A percentile compares a stretch with the other conserved stretches of the same genome.
These are phyloP conservation scores for Hypoxylon sp. DNA, from an alignment of 2,329 filamentous ascomycete species.

Conservation along the genomic window DNA sequence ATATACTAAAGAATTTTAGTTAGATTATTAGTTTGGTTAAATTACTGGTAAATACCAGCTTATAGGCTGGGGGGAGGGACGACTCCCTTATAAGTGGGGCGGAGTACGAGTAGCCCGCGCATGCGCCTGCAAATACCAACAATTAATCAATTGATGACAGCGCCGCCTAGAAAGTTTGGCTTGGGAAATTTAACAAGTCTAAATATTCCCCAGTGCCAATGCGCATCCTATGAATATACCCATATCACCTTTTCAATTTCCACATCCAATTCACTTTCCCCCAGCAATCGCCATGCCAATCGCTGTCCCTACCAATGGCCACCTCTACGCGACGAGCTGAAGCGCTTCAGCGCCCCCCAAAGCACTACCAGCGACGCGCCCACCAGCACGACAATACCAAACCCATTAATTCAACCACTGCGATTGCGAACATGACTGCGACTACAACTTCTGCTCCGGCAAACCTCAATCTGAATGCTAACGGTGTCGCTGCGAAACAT, in stretches of 20 bases:
- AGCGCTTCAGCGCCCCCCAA: constrained; percentile 42
- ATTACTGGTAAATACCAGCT: no score
- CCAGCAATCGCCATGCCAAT: constrained; percentile 32
- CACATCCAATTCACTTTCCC: constrained; percentile 16
- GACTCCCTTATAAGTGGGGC: no score
- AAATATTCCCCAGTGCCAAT: constrained; percentile 27
- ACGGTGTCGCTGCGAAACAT: constrained; percentile 39
- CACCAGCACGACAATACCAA: constrained; percentile 24
- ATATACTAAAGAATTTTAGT: no score
- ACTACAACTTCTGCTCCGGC: neutral
- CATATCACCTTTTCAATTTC: constrained; percentile 14
- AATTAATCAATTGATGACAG: constrained; percentile 40
- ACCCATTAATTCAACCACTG: constrained; percentile 11
- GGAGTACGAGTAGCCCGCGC: constrained; percentile 9
- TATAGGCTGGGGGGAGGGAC: no score
- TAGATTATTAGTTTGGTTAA: no score
- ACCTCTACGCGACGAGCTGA: constrained; percentile 48
- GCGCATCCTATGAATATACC: constrained; percentile 29
- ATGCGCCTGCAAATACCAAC: constrained; percentile 24
- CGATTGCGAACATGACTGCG: neutral
- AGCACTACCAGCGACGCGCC: constrained; percentile 38
- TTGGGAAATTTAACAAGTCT: constrained; percentile 12
- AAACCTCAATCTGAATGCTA: constrained; percentile 25
- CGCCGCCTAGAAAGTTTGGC: constrained; percentile 23
- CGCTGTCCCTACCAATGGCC: constrained; percentile 40